Evolutionary conservation across 192 early-diverging fungal species (phyloP).

Genomic region (Rhizoclosmatium sp.): DNA sequence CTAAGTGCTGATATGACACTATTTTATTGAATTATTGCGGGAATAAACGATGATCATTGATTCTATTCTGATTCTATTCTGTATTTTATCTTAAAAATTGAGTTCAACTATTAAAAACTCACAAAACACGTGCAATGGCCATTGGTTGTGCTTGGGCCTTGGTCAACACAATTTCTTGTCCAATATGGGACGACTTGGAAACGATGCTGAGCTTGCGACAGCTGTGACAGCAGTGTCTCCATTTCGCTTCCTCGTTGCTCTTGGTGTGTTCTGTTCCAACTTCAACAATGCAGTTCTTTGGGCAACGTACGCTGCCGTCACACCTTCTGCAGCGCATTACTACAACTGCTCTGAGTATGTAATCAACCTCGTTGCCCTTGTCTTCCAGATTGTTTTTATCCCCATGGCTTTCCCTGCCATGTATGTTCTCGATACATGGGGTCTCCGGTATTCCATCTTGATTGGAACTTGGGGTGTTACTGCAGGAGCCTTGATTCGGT

Average conservation of each 20-base stretch:
- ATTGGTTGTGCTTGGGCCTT: too few species aligned
- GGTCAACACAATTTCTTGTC: too few species aligned
- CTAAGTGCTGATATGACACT: neutral
- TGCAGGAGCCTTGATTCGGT: constrained; percentile 20
- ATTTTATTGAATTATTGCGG: neutral
- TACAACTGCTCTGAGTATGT: constrained; percentile 16
- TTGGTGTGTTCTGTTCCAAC: constrained; percentile 34
- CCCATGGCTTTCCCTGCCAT: constrained; percentile 13
- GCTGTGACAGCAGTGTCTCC: neutral
- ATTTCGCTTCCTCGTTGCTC: constrained; percentile 24
- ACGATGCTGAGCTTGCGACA: too few species aligned
- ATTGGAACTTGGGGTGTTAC: constrained; percentile 26
- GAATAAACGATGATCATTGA: too few species aligned
- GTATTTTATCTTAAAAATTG: too few species aligned
- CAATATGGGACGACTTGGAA: too few species aligned
- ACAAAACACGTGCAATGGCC: too few species aligned
- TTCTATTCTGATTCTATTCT: too few species aligned
- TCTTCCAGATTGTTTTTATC: constrained; percentile 31
- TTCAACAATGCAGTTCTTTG: constrained; percentile 28
- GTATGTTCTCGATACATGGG: constrained; percentile 14
- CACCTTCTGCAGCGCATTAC: constrained; percentile 20
- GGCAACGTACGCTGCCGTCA: constrained; percentile 33
- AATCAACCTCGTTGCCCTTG: constrained; percentile 27
- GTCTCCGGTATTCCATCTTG: constrained; percentile 10
- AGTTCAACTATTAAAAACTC: too few species aligned